Evolutionary conservation across 768 basidiomycete genomes (phyloP), one percentile per base, ranked within the genome.

Genomic region (Auriscalpium microsporum): DNA sequence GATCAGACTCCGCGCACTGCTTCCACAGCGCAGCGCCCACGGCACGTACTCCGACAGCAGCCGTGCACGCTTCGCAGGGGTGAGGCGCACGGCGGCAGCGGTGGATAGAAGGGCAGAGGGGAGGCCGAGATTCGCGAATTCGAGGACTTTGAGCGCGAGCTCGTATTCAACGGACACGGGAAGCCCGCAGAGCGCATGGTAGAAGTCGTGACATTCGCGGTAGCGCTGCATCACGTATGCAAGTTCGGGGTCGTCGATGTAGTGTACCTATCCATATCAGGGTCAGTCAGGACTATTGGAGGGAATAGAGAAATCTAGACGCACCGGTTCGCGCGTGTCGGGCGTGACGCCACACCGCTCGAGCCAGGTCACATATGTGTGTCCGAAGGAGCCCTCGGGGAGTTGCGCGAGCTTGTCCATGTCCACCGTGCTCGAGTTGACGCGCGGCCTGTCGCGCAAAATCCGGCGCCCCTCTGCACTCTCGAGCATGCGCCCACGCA

Each of bases 151-250:
- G 69, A 98, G 81, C 1, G 93, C 91, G 34, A 99, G 78, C 68
- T 99, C 96, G 48, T 87, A 90, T 55, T 88, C 82, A 64, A 95
- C 87, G 58, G 85, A 86, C 56, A 97, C 92, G 0, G 93, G 94
- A 9, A 98, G 78, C 62, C 83, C 83, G 72, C 84, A 84, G 57
- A 98, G 79, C 64, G 90, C 90, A 66, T 99, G 96, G 67, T 97
- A 96, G 62, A 98, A 87, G 72, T 99, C 95, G 71, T 99, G 96
- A 60, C 89, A 95, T 72, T 99, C 94, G 23, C 95, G 86, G 69
- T 98, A 99, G 50, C 95, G 86, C 62, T 94, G 91, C 88, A 99
- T 92, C 54, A 98, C 90, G 69, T 96, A 98, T 23, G 96, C 96
- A 10, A 96, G 80, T 64, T 96, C 94, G 2, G 94, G 93, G 64